These are phyloP conservation scores for Euphrasia confusa DNA, from an alignment of 257 asterid genomes.

Conservation along the genomic window DNA sequence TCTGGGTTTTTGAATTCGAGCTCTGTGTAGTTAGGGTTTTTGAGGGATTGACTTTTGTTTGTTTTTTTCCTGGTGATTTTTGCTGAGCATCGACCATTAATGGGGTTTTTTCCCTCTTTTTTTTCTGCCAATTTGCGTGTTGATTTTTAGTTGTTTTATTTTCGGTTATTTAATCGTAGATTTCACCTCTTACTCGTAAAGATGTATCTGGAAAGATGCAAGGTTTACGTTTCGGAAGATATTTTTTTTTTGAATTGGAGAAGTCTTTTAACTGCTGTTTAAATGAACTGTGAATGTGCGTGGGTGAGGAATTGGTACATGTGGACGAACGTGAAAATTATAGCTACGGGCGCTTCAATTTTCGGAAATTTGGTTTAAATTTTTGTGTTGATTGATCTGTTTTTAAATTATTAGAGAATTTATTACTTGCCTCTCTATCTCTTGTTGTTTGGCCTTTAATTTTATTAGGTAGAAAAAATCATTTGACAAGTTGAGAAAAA, in stretches of 20 bases:
- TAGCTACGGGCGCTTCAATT: constrained; percentile 13
- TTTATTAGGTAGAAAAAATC: too few species aligned
- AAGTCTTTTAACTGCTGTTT: constrained; percentile 25
- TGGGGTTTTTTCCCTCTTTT: not conserved
- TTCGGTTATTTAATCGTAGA: constrained; percentile 14
- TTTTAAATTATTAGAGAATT: constrained; percentile 11
- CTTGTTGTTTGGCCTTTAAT: not conserved
- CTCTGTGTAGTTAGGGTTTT: constrained; percentile 24
- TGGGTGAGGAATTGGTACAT: constrained; percentile 19
- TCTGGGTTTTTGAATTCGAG: constrained; percentile 25
- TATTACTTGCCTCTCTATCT: not conserved
- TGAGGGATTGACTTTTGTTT: constrained; percentile 6
- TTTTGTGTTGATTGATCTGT: not conserved
- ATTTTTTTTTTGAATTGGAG: constrained; percentile 25
- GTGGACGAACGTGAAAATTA: constrained; percentile 13
- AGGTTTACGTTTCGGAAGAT: constrained; percentile 24
- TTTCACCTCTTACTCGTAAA: not conserved
- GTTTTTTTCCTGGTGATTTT: constrained; percentile 22
- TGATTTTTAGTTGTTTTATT: constrained; percentile 22
- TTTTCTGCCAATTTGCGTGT: constrained; percentile 19
- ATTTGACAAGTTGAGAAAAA: too few species aligned
- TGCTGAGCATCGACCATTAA: constrained; percentile 24
- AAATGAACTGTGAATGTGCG: constrained; percentile 14
- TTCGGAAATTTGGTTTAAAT: constrained; percentile 1
- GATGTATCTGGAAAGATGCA: constrained; percentile 8